Base-by-base conservation (phyloP, 352 stramenopile genomes). In the Phytophthora europaea region DNA sequence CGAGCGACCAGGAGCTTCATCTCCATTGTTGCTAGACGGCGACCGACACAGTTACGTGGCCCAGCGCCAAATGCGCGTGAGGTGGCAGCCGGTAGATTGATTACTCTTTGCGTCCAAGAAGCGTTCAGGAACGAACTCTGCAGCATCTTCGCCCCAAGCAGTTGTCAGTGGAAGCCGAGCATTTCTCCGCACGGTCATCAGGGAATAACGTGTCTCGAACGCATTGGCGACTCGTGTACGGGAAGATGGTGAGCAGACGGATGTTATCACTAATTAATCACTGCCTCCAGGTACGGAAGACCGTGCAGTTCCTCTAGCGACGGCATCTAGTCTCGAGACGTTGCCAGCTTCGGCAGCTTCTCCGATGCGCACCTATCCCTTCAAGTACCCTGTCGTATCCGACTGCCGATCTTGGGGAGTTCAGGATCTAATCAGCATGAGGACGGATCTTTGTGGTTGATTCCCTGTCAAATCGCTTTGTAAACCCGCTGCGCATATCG, bases 11-110 rank as follows among this genome's bases (percentile, higher is more conserved):
- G 45, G 31, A 91, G 74, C 67, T 92, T 91, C 58, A 91, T 88
- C 66, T 93, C 78, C 48, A 92, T 65, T 26, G 86, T 79, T 28
- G 87, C 87, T 5, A 94, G 61, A 13, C 70, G 62, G 43, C 74
- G 72, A 18, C 87, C 87, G 2, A 91, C 67, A 56, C 87, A 93
- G 7, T 73, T 67, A 2, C 85, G 65, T 7, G 70, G 77, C 15
- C 87, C 87, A 34, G 70, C 80, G 45, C 85, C 70, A 69, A 94
- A 93, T 9, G 80, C 57, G 18, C 67, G 56, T 47, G 83, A 89
- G 43, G 87, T 75, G 65, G 81, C 89, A 45, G 58, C 20, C 23
- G 80, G 80, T 0, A 77, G 50, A 12, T 54, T n/a, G 7, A 75
- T 45, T 26, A 75, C 43, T 75, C 4, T 59, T 55, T 0, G 51